Base-by-base conservation (phyloP, 805 yeast species). In the Suhomyces canberraensis region DNA sequence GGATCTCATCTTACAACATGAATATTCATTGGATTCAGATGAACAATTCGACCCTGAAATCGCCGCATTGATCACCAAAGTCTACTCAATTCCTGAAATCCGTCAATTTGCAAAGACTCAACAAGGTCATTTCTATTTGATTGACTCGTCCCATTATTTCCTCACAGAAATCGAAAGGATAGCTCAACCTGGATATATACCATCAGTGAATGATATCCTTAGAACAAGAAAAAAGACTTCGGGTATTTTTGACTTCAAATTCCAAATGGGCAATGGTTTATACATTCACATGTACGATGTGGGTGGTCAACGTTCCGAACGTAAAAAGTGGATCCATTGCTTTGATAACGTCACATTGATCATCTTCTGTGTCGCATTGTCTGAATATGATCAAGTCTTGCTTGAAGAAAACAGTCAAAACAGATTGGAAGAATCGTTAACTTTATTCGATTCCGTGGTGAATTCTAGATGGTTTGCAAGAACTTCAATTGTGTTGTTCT, bases 271-370 rank as follows among this genome's bases (percentile, higher is more conserved):
- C n/a, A 44, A 50, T 21, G 69, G 69, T 5, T 50, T 67, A 16
- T 63, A 60, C 35, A 61, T 68, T 25, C 74, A 69, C 48, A 68
- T 69, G 74, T 69, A 53, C 53, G 97, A 90, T 59, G 96, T 90
- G 32, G 97, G 97, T 45, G 97, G 97, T 1, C 98, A 93, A 61
- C 72, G 98, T 51, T 80, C 95, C 3, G 98, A 93, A 66, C 79
- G 98, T 36, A 86, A 85, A 54, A 91, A 93, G 61, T 93, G 98
- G 98, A 89, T 93, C 44, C 95, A 93, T 61, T 87, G 96, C 55
- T 93, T 93, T 52, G 96, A 89, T 59, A 88, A 89, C 50, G 96
- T 90, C 22, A 84, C 96, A 0, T 71, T 85, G 31, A 83, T 90
- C 34, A 86, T 90, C 41, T 90, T 89, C 56, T 89, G 96, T 60